These are phyloP conservation scores for Rhodotorula toruloides DNA, from an alignment of 768 basidiomycete genomes.

Conservation along the genomic window DNA sequence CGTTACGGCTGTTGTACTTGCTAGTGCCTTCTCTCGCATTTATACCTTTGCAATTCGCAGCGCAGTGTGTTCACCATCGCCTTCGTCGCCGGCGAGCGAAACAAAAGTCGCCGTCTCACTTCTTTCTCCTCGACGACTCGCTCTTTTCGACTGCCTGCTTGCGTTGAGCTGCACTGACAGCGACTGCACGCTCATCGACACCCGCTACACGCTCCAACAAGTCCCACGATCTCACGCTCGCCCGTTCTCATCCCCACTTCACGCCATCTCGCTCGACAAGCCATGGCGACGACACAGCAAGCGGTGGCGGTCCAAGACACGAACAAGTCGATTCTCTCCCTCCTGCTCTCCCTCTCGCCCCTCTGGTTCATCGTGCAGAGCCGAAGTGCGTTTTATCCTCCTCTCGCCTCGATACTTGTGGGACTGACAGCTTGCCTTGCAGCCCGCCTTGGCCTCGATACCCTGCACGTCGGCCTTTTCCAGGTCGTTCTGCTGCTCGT, in stretches of 20 bases:
- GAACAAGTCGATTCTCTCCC: constrained; percentile 8
- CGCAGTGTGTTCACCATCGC: not conserved
- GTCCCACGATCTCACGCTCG: not conserved
- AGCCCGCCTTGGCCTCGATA: constrained; percentile 31
- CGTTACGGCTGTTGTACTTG: not conserved
- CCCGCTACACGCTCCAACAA: too few relatives aligned
- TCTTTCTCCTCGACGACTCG: too few relatives aligned
- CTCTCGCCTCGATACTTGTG: not conserved
- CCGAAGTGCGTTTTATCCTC: not conserved
- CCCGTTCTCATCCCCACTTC: not conserved
- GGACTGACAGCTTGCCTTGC: not conserved
- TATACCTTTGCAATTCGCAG: too few relatives aligned
- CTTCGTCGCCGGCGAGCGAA: not conserved
- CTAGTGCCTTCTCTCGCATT: not conserved
- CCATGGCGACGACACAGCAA: too few relatives aligned
- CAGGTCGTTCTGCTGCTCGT: constrained; percentile 35
- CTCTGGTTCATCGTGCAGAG: not conserved
- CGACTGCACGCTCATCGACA: too few relatives aligned
- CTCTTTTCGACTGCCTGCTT: too few relatives aligned
- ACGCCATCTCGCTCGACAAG: not conserved
- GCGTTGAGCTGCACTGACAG: too few relatives aligned
- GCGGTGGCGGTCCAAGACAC: constrained; percentile 12
- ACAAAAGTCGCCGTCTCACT: too few relatives aligned
- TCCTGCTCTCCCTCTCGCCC: constrained; percentile 11
- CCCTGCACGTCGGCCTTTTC: constrained; percentile 34